Evolutionary conservation across 257 asterid genomes (phyloP).

Genomic region (Paulownia fortunei): DNA sequence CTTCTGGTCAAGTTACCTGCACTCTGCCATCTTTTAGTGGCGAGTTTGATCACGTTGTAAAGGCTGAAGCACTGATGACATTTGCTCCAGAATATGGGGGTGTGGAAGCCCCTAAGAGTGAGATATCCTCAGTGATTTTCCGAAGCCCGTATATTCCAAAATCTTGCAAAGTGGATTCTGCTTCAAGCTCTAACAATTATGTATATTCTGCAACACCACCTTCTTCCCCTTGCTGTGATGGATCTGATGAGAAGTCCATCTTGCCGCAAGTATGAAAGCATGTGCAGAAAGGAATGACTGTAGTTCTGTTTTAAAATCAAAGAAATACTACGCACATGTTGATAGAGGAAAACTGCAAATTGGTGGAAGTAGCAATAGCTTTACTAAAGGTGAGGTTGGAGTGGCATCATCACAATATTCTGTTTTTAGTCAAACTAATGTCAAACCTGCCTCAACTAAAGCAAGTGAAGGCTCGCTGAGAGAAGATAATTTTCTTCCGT

Average conservation of each 20-base stretch:
- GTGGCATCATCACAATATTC: slow-evolving; percentile 55
- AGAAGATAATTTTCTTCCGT: slow-evolving; percentile 62
- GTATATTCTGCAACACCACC: slow-evolving; percentile 96
- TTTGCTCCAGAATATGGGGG: slow-evolving; percentile 98
- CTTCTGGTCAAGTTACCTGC: slow-evolving; percentile 57
- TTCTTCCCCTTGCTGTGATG: slow-evolving; percentile 68
- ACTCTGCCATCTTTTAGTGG: slow-evolving; percentile 51
- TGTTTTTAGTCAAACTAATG: slow-evolving; percentile 52
- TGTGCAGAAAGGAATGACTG: slow-evolving; percentile 54
- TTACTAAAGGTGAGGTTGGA: slow-evolving; percentile 52
- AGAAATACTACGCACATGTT: slow-evolving; percentile 70
- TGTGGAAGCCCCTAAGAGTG: slow-evolving; percentile 77
- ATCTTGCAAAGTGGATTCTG: slow-evolving; percentile 83
- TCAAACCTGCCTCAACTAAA: slow-evolving; percentile 50
- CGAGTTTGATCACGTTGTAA: slow-evolving; percentile 89
- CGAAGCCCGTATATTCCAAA: slow-evolving; percentile 89
- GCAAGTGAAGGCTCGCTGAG: slow-evolving; percentile 53
- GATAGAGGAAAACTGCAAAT: slow-evolving; percentile 60
- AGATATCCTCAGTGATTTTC: slow-evolving; percentile 68
- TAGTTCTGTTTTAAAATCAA: slow-evolving; percentile 52
- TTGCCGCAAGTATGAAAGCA: slow-evolving; percentile 52
- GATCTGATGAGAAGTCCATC: slow-evolving; percentile 70
- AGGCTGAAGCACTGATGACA: slow-evolving; percentile 96
- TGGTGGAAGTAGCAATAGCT: slow-evolving; percentile 50
- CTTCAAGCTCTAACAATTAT: slow-evolving; percentile 83